Evolutionary conservation across 1,284 basidiomycete genomes (phyloP).

Genomic region (Anthracocystis walkeri): DNA sequence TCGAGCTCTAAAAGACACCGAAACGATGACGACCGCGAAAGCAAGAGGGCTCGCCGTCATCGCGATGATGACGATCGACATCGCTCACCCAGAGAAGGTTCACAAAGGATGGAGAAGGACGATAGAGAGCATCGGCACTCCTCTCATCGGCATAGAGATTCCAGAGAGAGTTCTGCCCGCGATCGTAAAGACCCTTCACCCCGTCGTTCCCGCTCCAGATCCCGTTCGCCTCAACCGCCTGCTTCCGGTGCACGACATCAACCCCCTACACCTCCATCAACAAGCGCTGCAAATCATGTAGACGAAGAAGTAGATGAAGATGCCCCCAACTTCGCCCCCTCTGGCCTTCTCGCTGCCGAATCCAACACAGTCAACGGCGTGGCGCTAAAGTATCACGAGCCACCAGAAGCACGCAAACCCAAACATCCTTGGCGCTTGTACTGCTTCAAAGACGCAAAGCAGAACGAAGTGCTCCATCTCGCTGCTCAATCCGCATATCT

Average conservation of each 20-base stretch:
- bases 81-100: constrained; percentile 5
- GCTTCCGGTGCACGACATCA: constrained; percentile 4
- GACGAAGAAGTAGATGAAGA: constrained; percentile 27
- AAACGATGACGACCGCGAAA: constrained; percentile 7
- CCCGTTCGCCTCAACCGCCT: constrained; percentile 8
- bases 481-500: constrained; percentile 89
- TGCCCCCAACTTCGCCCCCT: constrained; percentile 86
- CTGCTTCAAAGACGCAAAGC: constrained; percentile 93
- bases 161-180: constrained; percentile 8
- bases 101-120: background rate
- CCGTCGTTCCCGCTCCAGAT: constrained; percentile 12
- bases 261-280: background rate
- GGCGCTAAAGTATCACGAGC: constrained; percentile 97
- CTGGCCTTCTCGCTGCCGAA: constrained; percentile 89
- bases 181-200: background rate
- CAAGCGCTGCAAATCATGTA: background rate
- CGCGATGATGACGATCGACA: constrained; percentile 5
- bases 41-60: constrained; percentile 9
- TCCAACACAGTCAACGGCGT: constrained; percentile 79
- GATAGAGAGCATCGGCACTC: background rate
- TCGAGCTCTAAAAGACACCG: constrained; percentile 18
- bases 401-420: constrained; percentile 95
- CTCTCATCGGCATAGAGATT: constrained; percentile 8
- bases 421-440: constrained; percentile 90
- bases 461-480: constrained; percentile 73